Conservation (phyloP, 306 rosid species). For the Gastrolobium bilobum region DNA sequence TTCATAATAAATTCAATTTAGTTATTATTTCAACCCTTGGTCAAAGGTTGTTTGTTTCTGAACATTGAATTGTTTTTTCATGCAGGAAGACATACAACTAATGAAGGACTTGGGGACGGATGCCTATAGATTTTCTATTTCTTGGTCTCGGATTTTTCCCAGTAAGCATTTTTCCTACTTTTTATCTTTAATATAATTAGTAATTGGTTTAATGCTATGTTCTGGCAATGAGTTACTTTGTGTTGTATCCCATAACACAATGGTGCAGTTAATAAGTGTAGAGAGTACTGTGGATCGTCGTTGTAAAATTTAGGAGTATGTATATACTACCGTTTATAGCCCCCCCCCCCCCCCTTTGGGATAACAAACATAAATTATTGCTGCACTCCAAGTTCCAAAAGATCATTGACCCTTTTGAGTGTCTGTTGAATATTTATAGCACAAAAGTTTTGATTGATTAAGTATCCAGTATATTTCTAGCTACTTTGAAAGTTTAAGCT, state of each 20-base stretch:
- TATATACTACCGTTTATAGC: background rate
- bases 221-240: background rate
- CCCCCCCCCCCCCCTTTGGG: background rate
- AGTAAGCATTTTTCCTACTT: constrained; percentile 57
- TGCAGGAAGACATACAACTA: constrained; percentile 80
- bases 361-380: background rate
- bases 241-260: constrained; percentile 7
- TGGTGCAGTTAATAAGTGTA: background rate
- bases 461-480: constrained; percentile 7
- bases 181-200: background rate
- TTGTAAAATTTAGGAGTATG: background rate
- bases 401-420: background rate
- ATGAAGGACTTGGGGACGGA: constrained; percentile 94
- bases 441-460: background rate
- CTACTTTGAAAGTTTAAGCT: background rate
- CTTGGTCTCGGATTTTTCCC: constrained; percentile 92
- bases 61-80: constrained; percentile 3
- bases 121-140: constrained; percentile 91
- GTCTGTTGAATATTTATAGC: background rate
- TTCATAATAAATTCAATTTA: background rate
- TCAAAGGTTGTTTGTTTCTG: constrained; percentile 22
- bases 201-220: constrained; percentile 15
- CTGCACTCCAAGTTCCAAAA: constrained; percentile 3
- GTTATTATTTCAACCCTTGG: background rate
- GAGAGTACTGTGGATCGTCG: background rate